These are phyloP conservation scores for Teunomyces barrocoloradensis DNA, from an alignment of 805 yeast species.

Conservation along the genomic window DNA sequence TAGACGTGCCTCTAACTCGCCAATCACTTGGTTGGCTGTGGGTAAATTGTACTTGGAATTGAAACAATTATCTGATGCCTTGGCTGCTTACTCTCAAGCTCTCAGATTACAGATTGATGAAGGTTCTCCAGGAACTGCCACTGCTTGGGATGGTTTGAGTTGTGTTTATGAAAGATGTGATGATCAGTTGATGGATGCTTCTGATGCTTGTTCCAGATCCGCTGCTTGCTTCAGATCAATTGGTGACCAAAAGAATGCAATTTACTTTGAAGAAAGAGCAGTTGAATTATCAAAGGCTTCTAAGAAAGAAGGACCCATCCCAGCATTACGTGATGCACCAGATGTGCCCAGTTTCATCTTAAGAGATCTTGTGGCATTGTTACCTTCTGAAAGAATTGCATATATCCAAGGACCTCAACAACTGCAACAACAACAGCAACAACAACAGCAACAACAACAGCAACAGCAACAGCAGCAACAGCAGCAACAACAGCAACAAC, in stretches of 20 bases:
- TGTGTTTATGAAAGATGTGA: slow-evolving; percentile 65
- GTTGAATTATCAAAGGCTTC: slow-evolving; percentile 42
- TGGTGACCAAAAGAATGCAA: slow-evolving; percentile 43
- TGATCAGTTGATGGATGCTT: slow-evolving; percentile 57
- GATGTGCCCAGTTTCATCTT: slow-evolving; percentile 44
- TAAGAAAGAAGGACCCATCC: slow-evolving; percentile 43
- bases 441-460: slow-evolving; percentile 10
- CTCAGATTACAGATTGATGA: slow-evolving; percentile 50
- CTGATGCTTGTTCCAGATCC: slow-evolving; percentile 56
- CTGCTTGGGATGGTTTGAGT: slow-evolving; percentile 65
- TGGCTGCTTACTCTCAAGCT: slow-evolving; percentile 68
- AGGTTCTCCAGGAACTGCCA: slow-evolving; percentile 45
- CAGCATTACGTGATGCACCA: slow-evolving; percentile 45
- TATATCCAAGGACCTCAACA: slow-evolving; percentile 25
- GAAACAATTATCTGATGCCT: slow-evolving; percentile 62
- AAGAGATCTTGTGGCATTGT: slow-evolving; percentile 42
- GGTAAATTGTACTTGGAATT: slow-evolving; percentile 59
- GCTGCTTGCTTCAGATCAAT: slow-evolving; percentile 48
- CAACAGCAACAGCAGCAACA: slow-evolving; percentile 11
- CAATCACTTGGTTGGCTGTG: slow-evolving; percentile 67
- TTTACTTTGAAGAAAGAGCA: slow-evolving; percentile 43
- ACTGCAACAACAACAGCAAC: slow-evolving; percentile 4
- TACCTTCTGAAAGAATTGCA: slow-evolving; percentile 41
- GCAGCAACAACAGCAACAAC: slow-evolving; percentile 6
- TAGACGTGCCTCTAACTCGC: slow-evolving; percentile 49